Evolutionary conservation across 108 stramenopile genomes (phyloP), one percentile per base, ranked within the genome.

Genomic region (Poteriospumella lacustris): DNA sequence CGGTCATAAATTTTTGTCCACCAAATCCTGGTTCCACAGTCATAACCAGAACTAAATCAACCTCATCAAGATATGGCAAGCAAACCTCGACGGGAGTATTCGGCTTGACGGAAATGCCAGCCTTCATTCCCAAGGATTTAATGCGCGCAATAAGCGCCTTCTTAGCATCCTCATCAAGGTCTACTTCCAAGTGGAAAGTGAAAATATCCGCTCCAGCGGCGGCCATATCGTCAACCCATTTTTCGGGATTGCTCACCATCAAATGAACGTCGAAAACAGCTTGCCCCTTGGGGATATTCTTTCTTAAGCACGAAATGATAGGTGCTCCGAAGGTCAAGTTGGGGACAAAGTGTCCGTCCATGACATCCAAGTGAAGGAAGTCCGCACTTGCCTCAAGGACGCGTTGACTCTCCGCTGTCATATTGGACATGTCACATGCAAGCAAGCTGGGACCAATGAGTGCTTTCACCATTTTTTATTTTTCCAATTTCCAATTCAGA

Each of bases 21-120:
- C 89, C 87, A 38, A 90, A 90, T 19, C 94, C 94, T 56, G 94
- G 94, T 80, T 95, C 89, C 9, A 95, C 94, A 12, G 94, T 93
- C 94, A 94, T 95, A 24, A 95, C 80, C 58, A 95, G 82, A 29
- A 89, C 91, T 79, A 93, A 58, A 76, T 93, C 93, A 34, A 92
- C 62, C 44, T 87, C 82, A 62, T 86, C 86, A 0, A 87, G 83
- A 73, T 85, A 91, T 36, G 85, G 80, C 24, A 87, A 44, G n/a
- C 90, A 56, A 5, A 75, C 84, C 26, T 92, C 90, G 0, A 90
- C 87, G 0, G 91, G 89, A 1, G 94, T 95, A n/a, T 80, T 88
- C 2, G 94, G 94, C 70, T 89, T 92, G 36, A 95, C 77, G 39
- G 89, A 85, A 29, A 95, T 75, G 38, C 92, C 94, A 5, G 89